Base-by-base conservation (phyloP, 768 basidiomycete genomes). In the Tylopilus rubrobrunneus region DNA sequence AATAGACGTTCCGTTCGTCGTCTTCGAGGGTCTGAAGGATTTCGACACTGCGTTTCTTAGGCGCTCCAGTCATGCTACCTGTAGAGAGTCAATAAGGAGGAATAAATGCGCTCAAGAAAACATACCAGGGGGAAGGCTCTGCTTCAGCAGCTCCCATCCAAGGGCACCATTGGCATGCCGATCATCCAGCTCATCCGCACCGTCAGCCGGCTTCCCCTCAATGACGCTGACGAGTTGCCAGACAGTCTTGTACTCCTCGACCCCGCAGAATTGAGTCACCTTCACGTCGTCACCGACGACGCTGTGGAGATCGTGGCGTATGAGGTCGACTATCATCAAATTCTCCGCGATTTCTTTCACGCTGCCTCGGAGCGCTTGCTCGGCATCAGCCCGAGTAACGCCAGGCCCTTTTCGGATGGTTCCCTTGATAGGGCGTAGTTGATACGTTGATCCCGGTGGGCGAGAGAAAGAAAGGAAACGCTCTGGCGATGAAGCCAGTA, bases 31-130 rank as follows among this genome's bases (percentile, higher is more conserved):
- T 76, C 56, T 90, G 88, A 8, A 98, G 77, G 34, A 98, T 86
- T 69, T 97, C 89, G 8, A 97, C 86, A 52, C 89, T 92, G 31
- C 95, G 85, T 62, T 96, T 87, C 74, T 98, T 98, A 0, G 95
- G 95, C 0, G 95, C 95, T 34, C 95, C 95, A 2, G 95, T 98
- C 95, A 98, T 98, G 55, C 92, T 94, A 1, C 93, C 92, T 94
- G 56, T 31, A 45, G 19, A 17, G 15, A 52, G 47, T 52, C 55
- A 56, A 43, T 34, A 14, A 23, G 53, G 6, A 50, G 14, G 15
- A 42, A 39, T 15, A 21, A 17, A 5, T 12, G 51, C 45, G n/a
- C 42, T 28, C 43, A 51, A 19, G 29, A 27, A 39, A 40, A 39
- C 60, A 74, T 59, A 88, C 94, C 94, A 51, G 95, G 93, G 15